Evolutionary conservation across 306 rosid species (phyloP).

Genomic region (Acmispon strigosus): DNA sequence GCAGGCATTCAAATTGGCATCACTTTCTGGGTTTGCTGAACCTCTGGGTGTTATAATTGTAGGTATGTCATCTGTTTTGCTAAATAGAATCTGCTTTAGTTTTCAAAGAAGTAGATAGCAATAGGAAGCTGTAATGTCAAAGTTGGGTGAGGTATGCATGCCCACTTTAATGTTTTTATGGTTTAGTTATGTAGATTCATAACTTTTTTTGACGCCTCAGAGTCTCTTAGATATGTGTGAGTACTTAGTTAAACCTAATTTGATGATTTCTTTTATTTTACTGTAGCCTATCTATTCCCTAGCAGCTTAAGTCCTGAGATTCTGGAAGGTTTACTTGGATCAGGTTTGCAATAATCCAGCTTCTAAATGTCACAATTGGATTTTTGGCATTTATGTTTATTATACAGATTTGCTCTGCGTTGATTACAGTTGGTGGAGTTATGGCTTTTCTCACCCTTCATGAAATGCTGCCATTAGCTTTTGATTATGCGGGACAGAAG

Average conservation of each 20-base stretch:
- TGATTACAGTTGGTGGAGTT: conserved; percentile 80
- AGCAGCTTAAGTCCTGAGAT: conserved; percentile 88
- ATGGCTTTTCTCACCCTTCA: conserved; percentile 96
- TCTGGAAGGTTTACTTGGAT: conserved; percentile 90
- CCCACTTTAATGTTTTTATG: neutral
- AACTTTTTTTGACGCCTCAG: neutral
- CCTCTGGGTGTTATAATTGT: conserved; percentile 91
- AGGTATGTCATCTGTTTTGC: conserved; percentile 46
- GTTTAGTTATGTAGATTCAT: neutral
- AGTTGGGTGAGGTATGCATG: neutral
- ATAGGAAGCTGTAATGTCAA: neutral
- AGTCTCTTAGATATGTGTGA: neutral
- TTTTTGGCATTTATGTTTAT: neutral
- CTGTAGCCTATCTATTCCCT: conserved; percentile 84
- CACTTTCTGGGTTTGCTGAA: conserved; percentile 96
- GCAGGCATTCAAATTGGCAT: conserved; percentile 97
- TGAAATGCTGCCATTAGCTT: conserved; percentile 96
- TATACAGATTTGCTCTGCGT: neutral
- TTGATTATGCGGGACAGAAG: conserved; percentile 92
- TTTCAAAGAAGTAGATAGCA: conserved; percentile 7
- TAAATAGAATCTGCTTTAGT: neutral
- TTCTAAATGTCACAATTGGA: neutral
- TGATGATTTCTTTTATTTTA: conserved; percentile 16
- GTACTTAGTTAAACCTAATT: conserved; percentile 7
- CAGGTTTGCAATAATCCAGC: conserved; percentile 47